Evolutionary conservation across 345 rosid species (phyloP).

Genomic region (Turnera subulata): DNA sequence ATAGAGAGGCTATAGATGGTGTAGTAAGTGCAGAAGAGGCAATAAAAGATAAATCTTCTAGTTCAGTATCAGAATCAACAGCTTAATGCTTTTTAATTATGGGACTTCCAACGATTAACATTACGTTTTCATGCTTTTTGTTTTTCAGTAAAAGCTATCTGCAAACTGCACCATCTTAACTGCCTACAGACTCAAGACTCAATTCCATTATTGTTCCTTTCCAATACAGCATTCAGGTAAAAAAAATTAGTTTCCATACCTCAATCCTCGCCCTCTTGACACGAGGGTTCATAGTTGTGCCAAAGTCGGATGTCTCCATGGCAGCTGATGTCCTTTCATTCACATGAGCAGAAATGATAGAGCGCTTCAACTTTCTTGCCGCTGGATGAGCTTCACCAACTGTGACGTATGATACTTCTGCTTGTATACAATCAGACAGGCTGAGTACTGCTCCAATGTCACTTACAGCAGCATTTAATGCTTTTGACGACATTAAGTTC

Average conservation of each 20-base stretch:
- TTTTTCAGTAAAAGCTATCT: background rate
- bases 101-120: no score
- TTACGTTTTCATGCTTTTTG: no score
- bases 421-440: background rate
- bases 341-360: background rate
- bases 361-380: background rate
- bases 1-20: no score
- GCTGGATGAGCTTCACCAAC: background rate
- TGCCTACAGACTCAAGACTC: background rate
- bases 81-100: no score
- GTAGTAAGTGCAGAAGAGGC: no score
- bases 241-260: background rate
- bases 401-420: background rate
- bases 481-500: conserved; percentile 1
- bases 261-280: background rate
- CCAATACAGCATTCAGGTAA: no score
- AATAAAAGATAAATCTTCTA: no score
- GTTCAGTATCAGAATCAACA: no score
- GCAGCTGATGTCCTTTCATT: background rate
- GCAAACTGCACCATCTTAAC: background rate
- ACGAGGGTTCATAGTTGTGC: background rate
- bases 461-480: background rate
- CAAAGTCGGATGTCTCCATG: background rate
- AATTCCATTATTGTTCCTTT: no score
- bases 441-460: background rate